Evolutionary conservation across 2,329 filamentous ascomycete genomes (phyloP).

Genomic region (Colletotrichum costaricense): DNA sequence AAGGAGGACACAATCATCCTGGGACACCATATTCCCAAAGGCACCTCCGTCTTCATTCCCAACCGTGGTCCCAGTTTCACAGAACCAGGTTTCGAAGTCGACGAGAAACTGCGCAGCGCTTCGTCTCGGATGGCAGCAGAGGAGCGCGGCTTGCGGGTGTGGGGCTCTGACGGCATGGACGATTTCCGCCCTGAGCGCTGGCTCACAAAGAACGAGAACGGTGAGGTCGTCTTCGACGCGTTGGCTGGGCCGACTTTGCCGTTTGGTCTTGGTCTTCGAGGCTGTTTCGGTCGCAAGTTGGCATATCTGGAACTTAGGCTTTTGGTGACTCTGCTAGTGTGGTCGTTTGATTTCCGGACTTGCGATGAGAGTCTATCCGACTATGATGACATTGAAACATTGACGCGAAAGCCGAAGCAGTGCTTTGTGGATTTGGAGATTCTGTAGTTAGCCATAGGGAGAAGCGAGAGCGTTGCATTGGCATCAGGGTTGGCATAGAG

Average conservation of each 20-base stretch:
- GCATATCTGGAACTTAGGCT: slow-evolving; percentile 43
- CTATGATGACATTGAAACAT: slow-evolving; percentile 34
- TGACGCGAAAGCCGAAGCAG: slow-evolving; percentile 38
- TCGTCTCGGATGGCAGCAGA: not conserved
- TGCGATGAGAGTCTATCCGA: slow-evolving; percentile 37
- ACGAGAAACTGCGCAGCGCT: not conserved
- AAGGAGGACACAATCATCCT: not conserved
- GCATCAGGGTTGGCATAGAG: not conserved
- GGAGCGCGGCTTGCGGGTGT: not conserved
- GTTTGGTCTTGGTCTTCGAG: slow-evolving; percentile 11
- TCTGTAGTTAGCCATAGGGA: not conserved
- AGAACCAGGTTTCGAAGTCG: not conserved
- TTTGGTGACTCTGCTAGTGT: slow-evolving; percentile 42
- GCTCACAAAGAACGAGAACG: not conserved
- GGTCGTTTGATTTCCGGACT: slow-evolving; percentile 41
- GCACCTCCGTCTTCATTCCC: not conserved
- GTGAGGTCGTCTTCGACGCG: not conserved
- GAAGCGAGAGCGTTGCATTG: not conserved
- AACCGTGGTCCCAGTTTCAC: not conserved
- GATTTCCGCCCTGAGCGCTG: not conserved
- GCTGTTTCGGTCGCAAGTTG: slow-evolving; percentile 32
- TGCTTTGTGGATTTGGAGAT: slow-evolving; percentile 13
- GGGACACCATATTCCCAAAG: not conserved
- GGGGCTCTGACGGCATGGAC: not conserved
- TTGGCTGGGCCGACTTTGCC: slow-evolving; percentile 4